Conservation (phyloP, 306 rosid genomes). For the Medicago lupulina region DNA sequence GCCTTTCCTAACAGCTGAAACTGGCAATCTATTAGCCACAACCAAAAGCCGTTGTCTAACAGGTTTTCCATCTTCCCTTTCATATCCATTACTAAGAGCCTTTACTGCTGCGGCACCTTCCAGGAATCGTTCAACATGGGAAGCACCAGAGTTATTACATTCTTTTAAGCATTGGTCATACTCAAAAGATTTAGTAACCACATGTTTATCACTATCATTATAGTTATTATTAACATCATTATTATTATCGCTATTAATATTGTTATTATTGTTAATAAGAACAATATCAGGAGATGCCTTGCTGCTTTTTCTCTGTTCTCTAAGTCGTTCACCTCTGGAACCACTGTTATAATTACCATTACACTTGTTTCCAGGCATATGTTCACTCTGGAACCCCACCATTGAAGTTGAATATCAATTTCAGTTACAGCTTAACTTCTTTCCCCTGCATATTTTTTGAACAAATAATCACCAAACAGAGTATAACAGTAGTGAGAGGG, state of each 20-base stretch:
- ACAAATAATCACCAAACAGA: conserved; percentile 28
- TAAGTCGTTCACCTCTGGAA: conserved; percentile 66
- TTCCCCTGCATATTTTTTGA: conserved; percentile 61
- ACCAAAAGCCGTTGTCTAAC: conserved; percentile 78
- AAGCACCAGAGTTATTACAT: conserved; percentile 53
- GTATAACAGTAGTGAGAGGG: conserved; percentile 2
- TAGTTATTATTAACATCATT: conserved; percentile 27
- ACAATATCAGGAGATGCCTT: conserved; percentile 52
- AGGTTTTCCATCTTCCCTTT: conserved; percentile 60
- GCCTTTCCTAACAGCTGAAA: conserved; percentile 85
- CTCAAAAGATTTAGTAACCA: conserved; percentile 55
- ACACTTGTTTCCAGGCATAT: conserved; percentile 73
- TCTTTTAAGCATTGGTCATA: conserved; percentile 57
- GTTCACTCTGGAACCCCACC: conserved; percentile 68
- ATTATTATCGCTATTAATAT: conserved; percentile 32
- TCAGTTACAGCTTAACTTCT: conserved; percentile 38
- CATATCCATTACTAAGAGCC: conserved; percentile 52
- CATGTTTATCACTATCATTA: conserved; percentile 37
- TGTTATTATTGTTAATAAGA: conserved; percentile 25
- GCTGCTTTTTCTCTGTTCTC: conserved; percentile 63
- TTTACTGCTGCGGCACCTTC: conserved; percentile 57
- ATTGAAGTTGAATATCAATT: conserved; percentile 47
- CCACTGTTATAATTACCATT: conserved; percentile 49
- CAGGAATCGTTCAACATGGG: conserved; percentile 45
- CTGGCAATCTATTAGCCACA: conserved; percentile 92